Evolutionary conservation across 305 asterid genomes (phyloP).

Genomic region (Ruellia speciosa): DNA sequence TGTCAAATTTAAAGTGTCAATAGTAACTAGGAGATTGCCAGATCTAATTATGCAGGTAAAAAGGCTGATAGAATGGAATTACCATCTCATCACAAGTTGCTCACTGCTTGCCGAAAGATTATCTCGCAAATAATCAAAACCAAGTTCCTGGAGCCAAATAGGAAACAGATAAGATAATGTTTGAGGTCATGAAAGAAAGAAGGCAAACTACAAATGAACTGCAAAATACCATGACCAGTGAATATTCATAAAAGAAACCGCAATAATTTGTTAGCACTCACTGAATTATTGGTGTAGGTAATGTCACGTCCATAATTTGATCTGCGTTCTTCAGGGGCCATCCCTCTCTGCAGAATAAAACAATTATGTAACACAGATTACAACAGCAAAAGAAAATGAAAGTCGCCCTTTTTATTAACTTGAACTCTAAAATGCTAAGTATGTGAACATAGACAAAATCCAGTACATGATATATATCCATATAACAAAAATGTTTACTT

Average conservation of each 20-base stretch:
- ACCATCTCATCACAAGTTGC: slow-evolving; percentile 97
- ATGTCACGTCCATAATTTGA: slow-evolving; percentile 81
- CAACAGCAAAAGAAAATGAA: slow-evolving; percentile 17
- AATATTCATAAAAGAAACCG: slow-evolving; percentile 8
- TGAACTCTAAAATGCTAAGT: not conserved
- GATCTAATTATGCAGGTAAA: slow-evolving; percentile 15
- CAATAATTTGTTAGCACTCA: slow-evolving; percentile 27
- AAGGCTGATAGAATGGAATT: slow-evolving; percentile 20
- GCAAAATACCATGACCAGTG: not conserved
- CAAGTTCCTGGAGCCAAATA: slow-evolving; percentile 67
- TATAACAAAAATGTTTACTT: not conserved
- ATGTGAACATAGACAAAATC: not conserved
- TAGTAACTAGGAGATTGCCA: slow-evolving; percentile 11
- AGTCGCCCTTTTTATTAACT: not conserved
- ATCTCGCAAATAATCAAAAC: slow-evolving; percentile 96
- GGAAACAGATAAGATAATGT: slow-evolving; percentile 13
- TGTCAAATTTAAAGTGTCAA: slow-evolving; percentile 32
- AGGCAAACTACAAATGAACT: slow-evolving; percentile 10
- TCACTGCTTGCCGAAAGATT: slow-evolving; percentile 70
- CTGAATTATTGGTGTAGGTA: slow-evolving; percentile 92
- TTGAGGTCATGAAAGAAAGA: slow-evolving; percentile 20
- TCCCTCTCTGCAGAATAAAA: slow-evolving; percentile 60
- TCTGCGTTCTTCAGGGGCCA: slow-evolving; percentile 64
- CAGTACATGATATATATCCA: slow-evolving; percentile 5
- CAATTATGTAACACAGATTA: slow-evolving; percentile 13